Evolutionary conservation across 179 eudicot species (phyloP).

Genomic region (Corrigiola litoralis): DNA sequence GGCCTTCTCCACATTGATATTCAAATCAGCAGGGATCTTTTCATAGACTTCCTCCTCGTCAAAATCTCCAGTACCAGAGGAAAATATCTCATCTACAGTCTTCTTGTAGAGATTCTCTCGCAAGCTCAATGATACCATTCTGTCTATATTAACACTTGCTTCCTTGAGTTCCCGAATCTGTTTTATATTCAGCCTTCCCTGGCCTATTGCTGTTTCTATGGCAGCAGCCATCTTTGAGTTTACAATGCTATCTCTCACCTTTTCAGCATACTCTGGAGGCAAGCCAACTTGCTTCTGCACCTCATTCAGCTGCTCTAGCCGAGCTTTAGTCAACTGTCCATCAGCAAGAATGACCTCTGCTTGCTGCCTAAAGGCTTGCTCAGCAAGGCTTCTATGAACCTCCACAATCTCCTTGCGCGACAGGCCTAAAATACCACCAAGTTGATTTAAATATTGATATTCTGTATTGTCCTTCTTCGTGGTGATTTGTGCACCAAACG

Average conservation of each 20-base stretch:
- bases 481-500: conserved; percentile 69
- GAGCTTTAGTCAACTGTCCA: conserved; percentile 73
- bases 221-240: conserved; percentile 76
- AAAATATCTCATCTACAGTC: conserved; percentile 70
- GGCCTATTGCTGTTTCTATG: conserved; percentile 75
- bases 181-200: conserved; percentile 71
- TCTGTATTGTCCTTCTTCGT: conserved; percentile 68
- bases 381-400: conserved; percentile 78
- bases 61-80: conserved; percentile 94
- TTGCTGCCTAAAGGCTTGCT: conserved; percentile 72
- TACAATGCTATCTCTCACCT: conserved; percentile 73
- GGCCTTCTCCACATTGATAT: conserved; percentile 64
- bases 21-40: conserved; percentile 76
- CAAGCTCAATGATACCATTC: conserved; percentile 60
- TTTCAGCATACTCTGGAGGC: conserved; percentile 83
- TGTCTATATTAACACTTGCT: conserved; percentile 62
- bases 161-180: conserved; percentile 79
- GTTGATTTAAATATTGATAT: conserved; percentile 62
- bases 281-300: conserved; percentile 78
- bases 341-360: conserved; percentile 96
- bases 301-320: conserved; percentile 67
- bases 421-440: conserved; percentile 79
- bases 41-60: conserved; percentile 87
- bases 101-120: conserved; percentile 80
- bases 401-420: conserved; percentile 63